A percentile compares a stretch with the other conserved stretches of the same genome.
Evolutionary conservation across 768 basidiomycete genomes (phyloP).

Genomic region (Leccinum broughii): DNA sequence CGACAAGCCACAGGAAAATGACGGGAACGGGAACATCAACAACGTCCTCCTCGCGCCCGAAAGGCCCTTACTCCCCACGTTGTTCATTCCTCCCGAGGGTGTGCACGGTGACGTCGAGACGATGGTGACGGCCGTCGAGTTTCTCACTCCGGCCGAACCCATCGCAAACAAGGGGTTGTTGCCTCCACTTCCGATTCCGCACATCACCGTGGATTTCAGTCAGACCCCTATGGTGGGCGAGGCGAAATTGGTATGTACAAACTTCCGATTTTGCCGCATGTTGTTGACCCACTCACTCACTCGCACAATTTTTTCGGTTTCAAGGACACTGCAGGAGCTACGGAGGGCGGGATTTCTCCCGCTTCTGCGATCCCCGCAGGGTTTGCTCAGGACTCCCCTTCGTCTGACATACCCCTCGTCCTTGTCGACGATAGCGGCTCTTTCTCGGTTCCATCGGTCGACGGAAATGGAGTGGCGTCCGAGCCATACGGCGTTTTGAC

Average conservation of each 20-base stretch:
- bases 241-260: slow-evolving; percentile 18
- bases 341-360: slow-evolving; percentile 16
- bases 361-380: slow-evolving; percentile 2
- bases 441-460: slow-evolving; percentile 7
- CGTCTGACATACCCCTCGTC: slow-evolving; percentile 31
- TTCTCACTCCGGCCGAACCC: slow-evolving; percentile 15
- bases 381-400: slow-evolving; percentile 5
- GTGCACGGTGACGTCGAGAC: slow-evolving; percentile 17
- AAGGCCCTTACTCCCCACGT: slow-evolving; percentile 34
- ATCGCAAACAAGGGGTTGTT: slow-evolving; percentile 5
- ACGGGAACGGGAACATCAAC: slow-evolving; percentile 66
- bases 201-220: slow-evolving; percentile 16
- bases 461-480: slow-evolving; percentile 15
- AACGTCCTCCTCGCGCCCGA: slow-evolving; percentile 61
- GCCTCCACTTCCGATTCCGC: slow-evolving; percentile 20
- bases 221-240: slow-evolving; percentile 33
- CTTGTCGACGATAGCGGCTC: slow-evolving; percentile 37
- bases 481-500: slow-evolving; percentile 17
- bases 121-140: slow-evolving; percentile 31
- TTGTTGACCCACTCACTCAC: not conserved
- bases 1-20: slow-evolving; percentile 59
- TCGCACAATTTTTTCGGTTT: not conserved
- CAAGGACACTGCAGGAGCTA: slow-evolving; percentile 28
- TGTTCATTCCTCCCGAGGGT: slow-evolving; percentile 2
- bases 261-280: not conserved